These are phyloP conservation scores for Aspergillus ruber DNA, from an alignment of 2,329 filamentous ascomycete species.

Conservation along the genomic window DNA sequence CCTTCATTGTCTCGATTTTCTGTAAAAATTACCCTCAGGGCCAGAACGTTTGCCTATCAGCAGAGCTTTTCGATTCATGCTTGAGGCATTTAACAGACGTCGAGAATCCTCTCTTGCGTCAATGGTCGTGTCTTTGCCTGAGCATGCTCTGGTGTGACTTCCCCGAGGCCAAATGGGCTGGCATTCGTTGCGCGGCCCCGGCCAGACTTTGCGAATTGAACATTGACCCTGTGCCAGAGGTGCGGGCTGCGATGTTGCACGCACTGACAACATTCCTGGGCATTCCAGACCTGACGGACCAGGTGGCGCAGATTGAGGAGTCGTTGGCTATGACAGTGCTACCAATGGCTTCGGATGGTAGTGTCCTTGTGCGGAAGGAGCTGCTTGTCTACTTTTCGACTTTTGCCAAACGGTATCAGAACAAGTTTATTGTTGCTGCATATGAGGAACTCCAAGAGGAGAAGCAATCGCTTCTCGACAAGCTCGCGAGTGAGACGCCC, in stretches of 20 bases:
- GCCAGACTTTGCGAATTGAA: conserved; percentile 72
- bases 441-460: conserved; percentile 88
- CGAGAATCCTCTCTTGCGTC: conserved; percentile 79
- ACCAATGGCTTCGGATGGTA: conserved; percentile 89
- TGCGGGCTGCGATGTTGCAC: conserved; percentile 86
- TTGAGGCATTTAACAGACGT: conserved; percentile 75
- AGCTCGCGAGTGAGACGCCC: conserved; percentile 35
- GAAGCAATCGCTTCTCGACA: conserved; percentile 58
- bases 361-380: conserved; percentile 88
- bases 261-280: conserved; percentile 91
- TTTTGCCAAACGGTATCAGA: conserved; percentile 84
- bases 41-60: conserved; percentile 83
- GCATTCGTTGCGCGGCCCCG: conserved; percentile 82
- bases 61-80: conserved; percentile 84
- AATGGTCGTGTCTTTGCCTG: conserved; percentile 93
- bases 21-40: conserved; percentile 92
- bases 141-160: conserved; percentile 91
- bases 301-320: conserved; percentile 86
- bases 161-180: conserved; percentile 89
- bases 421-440: conserved; percentile 83
- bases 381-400: conserved; percentile 88
- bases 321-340: conserved; percentile 81
- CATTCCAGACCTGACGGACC: conserved; percentile 84
- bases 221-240: conserved; percentile 83
- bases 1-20: conserved; percentile 94